Conservation (phyloP, 2,329 filamentous ascomycete species). For the Trichoderma sp. region DNA sequence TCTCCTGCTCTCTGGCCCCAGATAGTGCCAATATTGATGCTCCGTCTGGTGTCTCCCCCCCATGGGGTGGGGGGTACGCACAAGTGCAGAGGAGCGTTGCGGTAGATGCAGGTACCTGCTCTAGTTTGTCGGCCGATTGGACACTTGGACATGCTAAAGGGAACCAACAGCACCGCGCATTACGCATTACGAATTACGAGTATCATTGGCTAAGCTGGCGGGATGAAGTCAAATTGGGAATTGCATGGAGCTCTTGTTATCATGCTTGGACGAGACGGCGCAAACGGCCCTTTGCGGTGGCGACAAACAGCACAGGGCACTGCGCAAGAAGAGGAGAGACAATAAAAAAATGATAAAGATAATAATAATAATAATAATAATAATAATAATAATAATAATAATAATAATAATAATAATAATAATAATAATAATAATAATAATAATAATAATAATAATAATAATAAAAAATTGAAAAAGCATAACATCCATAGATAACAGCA, state of each 20-base stretch:
- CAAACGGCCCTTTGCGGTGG: not conserved
- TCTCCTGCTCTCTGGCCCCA: not conserved
- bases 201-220: not conserved
- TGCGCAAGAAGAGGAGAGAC: not conserved
- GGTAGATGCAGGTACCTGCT: slow-evolving; percentile 25
- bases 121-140: slow-evolving; percentile 3
- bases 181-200: not conserved
- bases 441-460: too few species aligned
- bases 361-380: too few species aligned
- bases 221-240: not conserved
- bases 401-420: too few species aligned
- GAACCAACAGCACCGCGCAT: not conserved
- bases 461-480: too few species aligned
- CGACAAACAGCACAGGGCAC: not conserved
- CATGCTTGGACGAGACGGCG: not conserved
- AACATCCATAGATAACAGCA: not conserved
- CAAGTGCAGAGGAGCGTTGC: slow-evolving; percentile 21
- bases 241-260: not conserved
- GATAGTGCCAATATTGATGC: not conserved
- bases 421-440: too few species aligned
- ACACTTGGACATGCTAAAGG: not conserved
- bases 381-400: too few species aligned
- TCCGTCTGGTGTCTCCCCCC: slow-evolving; percentile 20
- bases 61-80: slow-evolving; percentile 18
- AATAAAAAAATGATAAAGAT: not conserved